Evolutionary conservation across 495 filamentous ascomycete genomes (phyloP).

Genomic region (Lasiosphaeris hirsuta): DNA sequence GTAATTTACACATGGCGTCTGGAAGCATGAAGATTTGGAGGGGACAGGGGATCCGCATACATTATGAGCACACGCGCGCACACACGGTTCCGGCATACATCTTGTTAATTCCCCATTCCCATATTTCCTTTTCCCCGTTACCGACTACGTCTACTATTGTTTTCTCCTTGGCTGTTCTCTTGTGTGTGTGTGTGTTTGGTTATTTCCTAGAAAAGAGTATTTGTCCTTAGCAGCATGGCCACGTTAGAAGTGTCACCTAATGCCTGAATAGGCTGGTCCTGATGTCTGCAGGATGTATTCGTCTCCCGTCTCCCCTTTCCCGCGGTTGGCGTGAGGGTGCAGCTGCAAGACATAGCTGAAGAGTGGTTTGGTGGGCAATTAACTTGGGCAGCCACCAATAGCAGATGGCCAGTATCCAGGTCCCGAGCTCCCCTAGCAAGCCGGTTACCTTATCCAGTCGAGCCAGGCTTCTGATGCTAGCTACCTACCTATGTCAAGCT

Average conservation of each 20-base stretch:
- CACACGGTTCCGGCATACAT: conserved; percentile 10
- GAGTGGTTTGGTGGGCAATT: no score
- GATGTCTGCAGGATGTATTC: no score
- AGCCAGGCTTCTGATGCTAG: no score
- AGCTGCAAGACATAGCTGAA: no score
- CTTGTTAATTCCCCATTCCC: conserved; percentile 4
- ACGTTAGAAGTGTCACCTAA: conserved; percentile 1
- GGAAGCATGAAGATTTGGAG: conserved; percentile 6
- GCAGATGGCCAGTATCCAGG: no score
- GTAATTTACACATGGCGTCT: conserved; percentile 6
- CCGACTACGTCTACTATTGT: neutral
- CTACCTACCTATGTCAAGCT: no score
- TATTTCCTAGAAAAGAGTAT: neutral
- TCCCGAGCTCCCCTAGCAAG: no score
- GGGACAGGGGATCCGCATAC: neutral
- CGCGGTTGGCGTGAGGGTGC: no score
- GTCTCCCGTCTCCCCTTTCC: no score
- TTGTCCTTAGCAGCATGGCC: neutral
- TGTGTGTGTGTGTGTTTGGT: conserved; percentile 9
- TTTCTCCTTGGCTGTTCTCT: neutral
- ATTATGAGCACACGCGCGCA: conserved; percentile 5
- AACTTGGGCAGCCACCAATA: no score
- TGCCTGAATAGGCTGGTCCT: no score
- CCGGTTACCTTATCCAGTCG: no score
- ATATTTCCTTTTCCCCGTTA: conserved; percentile 5